These are phyloP conservation scores for Fusarium cyanostomum DNA, from an alignment of 2,329 filamentous ascomycete genomes.

Conservation along the genomic window DNA sequence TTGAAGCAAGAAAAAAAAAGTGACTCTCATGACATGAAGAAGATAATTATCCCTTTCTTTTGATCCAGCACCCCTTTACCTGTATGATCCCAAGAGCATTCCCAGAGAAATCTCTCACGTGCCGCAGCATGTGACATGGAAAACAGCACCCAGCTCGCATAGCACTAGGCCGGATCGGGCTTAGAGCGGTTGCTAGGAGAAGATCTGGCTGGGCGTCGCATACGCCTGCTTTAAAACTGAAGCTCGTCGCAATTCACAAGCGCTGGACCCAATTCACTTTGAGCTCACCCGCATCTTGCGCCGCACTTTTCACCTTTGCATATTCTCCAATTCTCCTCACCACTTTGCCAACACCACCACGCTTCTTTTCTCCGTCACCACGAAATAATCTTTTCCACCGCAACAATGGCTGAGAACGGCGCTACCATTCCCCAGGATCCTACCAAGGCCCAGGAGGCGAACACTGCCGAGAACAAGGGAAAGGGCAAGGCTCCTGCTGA, in stretches of 20 bases:
- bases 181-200: constrained; percentile 48
- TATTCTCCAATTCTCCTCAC: constrained; percentile 23
- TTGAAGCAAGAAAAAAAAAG: no score
- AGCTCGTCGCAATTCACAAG: constrained; percentile 34
- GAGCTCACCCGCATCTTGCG: constrained; percentile 43
- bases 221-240: constrained; percentile 43
- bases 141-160: not conserved
- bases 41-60: no score
- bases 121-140: constrained; percentile 26
- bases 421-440: constrained; percentile 58
- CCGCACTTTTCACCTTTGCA: constrained; percentile 37
- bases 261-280: constrained; percentile 29
- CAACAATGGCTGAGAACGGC: constrained; percentile 61
- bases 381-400: constrained; percentile 3
- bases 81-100: not conserved
- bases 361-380: constrained; percentile 3
- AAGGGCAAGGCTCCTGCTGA: constrained; percentile 80
- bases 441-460: constrained; percentile 49
- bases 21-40: no score
- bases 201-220: constrained; percentile 36
- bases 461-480: constrained; percentile 73
- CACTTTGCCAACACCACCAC: constrained; percentile 13
- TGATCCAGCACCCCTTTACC: not conserved
- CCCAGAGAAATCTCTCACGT: constrained; percentile 13
- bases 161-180: constrained; percentile 28